Base-by-base conservation (phyloP, 2,329 filamentous ascomycete species). In the Grosmannia clavigera region DNA sequence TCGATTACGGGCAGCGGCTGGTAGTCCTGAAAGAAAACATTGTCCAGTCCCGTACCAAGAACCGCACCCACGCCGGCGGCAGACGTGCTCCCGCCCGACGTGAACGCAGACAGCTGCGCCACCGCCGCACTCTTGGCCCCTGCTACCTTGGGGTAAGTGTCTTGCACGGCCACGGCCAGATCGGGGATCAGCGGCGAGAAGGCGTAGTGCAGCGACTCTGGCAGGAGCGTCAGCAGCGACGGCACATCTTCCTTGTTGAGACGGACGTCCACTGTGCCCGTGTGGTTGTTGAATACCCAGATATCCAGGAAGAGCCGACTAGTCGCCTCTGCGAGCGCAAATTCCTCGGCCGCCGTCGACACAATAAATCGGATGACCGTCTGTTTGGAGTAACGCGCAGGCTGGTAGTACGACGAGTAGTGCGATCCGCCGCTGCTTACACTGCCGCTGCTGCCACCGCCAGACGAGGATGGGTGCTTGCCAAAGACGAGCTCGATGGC, bases 21-120 rank as follows among this genome's bases (percentile, higher is more conserved):
- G 71, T 96, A 99, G 68, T 96, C 85, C 58, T 84, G 82, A 74
- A 99, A 97, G 75, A 96, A 97, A 48, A 95, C 77, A 68, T 91
- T 90, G 61, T 86, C 81, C n/a, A 75, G 68, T 60, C 73, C 71
- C n/a, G 58, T 40, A 43, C 56, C 22, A 16, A 57, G 43, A 12
- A 70, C 70, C 68, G 72, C 55, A 64, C 70, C 58, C 25, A 63
- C 66, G 51, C 65, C 73, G 63, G 67, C 68, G 58, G 64, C 69
- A 61, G 62, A 67, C 57, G 62, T 67, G 60, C 62, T 72, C 27
- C 50, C 25, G 59, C 66, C 70, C 33, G 40, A 48, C 40, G 40
- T 48, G 6, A 25, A 43, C 22, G 10, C 43, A 3, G 56, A 40
- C 38, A 58, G 50, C 33, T n/a, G 40, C 9, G 27, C 57, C 5